These are phyloP conservation scores for Penicillium cosmopolitanum DNA, from an alignment of 495 filamentous ascomycete genomes.

Conservation along the genomic window DNA sequence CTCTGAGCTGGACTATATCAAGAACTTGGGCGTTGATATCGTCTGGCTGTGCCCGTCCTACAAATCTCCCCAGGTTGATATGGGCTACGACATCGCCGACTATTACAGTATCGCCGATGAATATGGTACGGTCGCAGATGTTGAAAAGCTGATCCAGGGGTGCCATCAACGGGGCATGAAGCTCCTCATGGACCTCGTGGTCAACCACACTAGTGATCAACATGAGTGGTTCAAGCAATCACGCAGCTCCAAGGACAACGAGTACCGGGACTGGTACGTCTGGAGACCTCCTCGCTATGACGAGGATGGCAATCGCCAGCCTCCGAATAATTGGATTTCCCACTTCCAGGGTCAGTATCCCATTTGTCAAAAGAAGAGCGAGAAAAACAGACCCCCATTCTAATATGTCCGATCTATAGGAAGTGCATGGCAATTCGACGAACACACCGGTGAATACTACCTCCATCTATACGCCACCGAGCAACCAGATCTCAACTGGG, in stretches of 20 bases:
- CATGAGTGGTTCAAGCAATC: constrained; percentile 77
- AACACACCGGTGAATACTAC: constrained; percentile 68
- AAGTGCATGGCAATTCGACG: constrained; percentile 68
- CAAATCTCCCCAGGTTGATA: constrained; percentile 65
- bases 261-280: constrained; percentile 74
- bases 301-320: constrained; percentile 59
- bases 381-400: neutral
- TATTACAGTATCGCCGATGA: constrained; percentile 64
- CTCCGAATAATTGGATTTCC: constrained; percentile 72
- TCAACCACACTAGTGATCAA: constrained; percentile 81
- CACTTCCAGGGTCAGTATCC: constrained; percentile 54
- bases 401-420: constrained; percentile 29
- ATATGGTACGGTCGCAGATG: constrained; percentile 66
- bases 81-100: constrained; percentile 70
- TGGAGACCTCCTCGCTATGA: constrained; percentile 66
- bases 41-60: constrained; percentile 73
- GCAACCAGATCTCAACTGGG: constrained; percentile 80
- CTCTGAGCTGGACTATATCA: constrained; percentile 66
- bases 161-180: constrained; percentile 65
- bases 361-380: neutral
- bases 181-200: constrained; percentile 72
- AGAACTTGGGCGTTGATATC: constrained; percentile 63
- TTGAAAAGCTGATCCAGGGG: constrained; percentile 63
- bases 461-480: constrained; percentile 67
- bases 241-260: constrained; percentile 56